Evolutionary conservation across 1,284 basidiomycete genomes (phyloP).

Genomic region (Melanopsichium pennsylvanicum): DNA sequence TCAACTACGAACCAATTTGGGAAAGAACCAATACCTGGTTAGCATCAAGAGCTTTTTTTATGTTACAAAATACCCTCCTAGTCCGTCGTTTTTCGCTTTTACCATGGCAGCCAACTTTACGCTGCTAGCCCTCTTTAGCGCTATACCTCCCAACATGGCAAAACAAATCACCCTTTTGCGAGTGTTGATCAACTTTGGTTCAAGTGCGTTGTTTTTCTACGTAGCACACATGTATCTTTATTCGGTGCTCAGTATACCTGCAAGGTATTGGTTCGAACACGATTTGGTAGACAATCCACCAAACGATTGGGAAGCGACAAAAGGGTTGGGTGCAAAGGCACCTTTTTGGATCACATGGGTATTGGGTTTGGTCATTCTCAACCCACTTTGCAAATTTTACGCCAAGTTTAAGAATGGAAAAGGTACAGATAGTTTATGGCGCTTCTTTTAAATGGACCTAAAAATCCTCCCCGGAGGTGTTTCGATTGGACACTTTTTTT

Average conservation of each 20-base stretch:
- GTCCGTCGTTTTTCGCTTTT: conserved; percentile 42
- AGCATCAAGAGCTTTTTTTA: conserved; percentile 48
- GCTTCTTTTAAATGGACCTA: conserved; percentile 34
- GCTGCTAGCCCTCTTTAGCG: conserved; percentile 43
- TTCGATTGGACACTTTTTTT: no score
- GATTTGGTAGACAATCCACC: conserved; percentile 29
- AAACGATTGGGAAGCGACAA: conserved; percentile 16
- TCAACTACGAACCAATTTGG: conserved; percentile 3
- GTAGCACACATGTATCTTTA: conserved; percentile 39
- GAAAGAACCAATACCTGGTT: conserved; percentile 45
- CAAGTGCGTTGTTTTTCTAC: conserved; percentile 56
- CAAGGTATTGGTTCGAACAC: conserved; percentile 26
- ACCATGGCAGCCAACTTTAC: conserved; percentile 47
- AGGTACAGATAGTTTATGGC: conserved; percentile 31
- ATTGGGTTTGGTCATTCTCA: conserved; percentile 22
- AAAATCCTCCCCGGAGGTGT: no score
- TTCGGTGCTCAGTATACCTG: conserved; percentile 24
- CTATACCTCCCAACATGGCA: conserved; percentile 12
- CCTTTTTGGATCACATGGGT: conserved; percentile 39
- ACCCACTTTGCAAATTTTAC: conserved; percentile 27
- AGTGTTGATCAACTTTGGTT: conserved; percentile 39
- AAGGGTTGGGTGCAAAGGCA: conserved; percentile 13
- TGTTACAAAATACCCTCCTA: conserved; percentile 54
- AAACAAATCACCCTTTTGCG: conserved; percentile 12
- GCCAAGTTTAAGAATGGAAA: conserved; percentile 28